Conservation (phyloP, 176 grass and related monocot species). For the Lolium rigidum region DNA sequence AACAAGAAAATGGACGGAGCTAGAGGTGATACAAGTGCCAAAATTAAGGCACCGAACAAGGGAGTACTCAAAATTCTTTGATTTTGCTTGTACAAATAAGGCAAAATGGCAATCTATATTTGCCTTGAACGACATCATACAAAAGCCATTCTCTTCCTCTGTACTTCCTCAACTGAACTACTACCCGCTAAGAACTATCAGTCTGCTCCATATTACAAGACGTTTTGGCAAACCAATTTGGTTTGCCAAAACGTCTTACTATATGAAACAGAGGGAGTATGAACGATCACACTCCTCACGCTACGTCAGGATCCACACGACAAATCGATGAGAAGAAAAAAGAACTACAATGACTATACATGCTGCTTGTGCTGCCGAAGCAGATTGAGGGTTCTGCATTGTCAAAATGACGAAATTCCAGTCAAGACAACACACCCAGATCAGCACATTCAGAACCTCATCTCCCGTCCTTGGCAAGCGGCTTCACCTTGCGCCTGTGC, state of each 20-base stretch:
- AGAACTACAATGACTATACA: not conserved
- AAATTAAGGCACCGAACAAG: not conserved
- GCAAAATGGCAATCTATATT: not conserved
- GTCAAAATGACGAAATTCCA: not conserved
- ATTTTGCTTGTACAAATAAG: not conserved
- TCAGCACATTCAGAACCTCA: conserved; percentile 33
- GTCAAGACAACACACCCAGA: not conserved
- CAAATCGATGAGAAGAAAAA: not conserved
- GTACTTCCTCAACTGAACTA: not conserved
- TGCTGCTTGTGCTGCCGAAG: not conserved
- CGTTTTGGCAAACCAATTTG: too few relatives aligned
- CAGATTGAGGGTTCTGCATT: not conserved
- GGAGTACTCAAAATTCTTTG: not conserved
- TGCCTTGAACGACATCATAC: not conserved
- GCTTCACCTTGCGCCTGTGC: conserved; percentile 81
- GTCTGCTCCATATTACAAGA: too few relatives aligned
- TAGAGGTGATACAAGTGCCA: not conserved
- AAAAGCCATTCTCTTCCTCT: not conserved
- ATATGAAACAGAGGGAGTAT: too few relatives aligned
- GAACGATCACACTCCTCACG: too few relatives aligned
- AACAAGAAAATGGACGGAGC: not conserved
- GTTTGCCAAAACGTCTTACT: too few relatives aligned
- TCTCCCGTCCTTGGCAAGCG: conserved; percentile 54
- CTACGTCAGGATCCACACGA: not conserved
- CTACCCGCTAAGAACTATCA: not conserved